Conservation (phyloP, 139 green algal genomes). For the Desmodesmus armatus region DNA sequence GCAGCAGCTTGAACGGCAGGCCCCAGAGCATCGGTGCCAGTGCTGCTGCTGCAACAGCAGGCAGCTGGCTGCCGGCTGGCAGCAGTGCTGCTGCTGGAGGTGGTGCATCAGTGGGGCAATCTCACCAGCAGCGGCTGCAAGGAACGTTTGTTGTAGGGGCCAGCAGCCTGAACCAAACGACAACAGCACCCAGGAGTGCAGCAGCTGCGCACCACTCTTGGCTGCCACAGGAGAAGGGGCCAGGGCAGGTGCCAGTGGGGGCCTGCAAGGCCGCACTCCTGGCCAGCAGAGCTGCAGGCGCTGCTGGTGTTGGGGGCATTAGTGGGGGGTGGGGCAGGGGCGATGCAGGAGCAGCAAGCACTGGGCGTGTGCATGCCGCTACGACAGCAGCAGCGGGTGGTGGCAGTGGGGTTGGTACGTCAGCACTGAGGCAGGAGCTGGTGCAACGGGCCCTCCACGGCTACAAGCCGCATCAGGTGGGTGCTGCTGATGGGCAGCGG, state of each 20-base stretch:
- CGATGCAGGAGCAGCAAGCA: background rate
- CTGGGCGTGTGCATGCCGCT: background rate
- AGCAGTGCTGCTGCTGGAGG: background rate
- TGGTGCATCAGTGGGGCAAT: background rate
- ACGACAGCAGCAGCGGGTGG: background rate
- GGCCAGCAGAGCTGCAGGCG: background rate
- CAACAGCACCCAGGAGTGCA: no score
- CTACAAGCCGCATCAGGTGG: background rate
- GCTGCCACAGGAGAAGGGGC: no score
- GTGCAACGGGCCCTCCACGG: background rate
- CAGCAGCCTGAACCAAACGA: constrained; percentile 3
- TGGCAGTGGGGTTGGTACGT: background rate
- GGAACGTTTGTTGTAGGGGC: background rate
- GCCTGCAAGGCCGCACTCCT: background rate
- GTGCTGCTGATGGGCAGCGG: no score
- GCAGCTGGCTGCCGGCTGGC: no score
- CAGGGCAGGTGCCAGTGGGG: no score
- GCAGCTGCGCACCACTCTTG: no score
- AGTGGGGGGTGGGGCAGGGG: background rate
- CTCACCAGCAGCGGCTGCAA: background rate
- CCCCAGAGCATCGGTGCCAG: no score
- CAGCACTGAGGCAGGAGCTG: background rate
- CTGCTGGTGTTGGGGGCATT: background rate
- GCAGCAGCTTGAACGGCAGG: no score
- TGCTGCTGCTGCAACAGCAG: background rate